Percentiles rank a stretch among this genome's conserved stretches.
Evolutionary conservation across 306 rosid genomes (phyloP).

Genomic region (Trifolium fragiferum): DNA sequence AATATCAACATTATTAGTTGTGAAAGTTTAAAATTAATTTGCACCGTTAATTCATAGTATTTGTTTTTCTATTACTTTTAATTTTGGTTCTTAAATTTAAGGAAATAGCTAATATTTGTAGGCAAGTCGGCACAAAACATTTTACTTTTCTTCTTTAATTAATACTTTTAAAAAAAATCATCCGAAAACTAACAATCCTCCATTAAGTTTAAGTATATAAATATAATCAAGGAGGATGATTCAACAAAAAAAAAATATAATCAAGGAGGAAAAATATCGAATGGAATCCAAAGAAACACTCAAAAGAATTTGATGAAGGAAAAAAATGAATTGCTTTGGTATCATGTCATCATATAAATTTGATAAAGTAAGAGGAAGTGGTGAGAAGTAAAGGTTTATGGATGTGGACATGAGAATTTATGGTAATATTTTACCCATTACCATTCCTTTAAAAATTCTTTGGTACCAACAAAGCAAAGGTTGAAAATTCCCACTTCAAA

Average conservation of each 20-base stretch:
- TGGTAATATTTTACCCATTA: not conserved
- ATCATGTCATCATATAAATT: not conserved
- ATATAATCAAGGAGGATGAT: no score
- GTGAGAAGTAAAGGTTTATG: constrained; percentile 53
- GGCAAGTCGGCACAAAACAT: not conserved
- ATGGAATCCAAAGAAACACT: constrained; percentile 62
- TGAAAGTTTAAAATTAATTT: no score
- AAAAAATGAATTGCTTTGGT: constrained; percentile 28
- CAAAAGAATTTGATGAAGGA: constrained; percentile 5
- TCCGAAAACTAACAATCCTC: not conserved
- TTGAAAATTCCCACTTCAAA: constrained; percentile 39
- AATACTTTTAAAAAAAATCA: not conserved
- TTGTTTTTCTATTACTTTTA: no score
- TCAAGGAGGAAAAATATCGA: not conserved
- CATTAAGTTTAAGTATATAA: not conserved
- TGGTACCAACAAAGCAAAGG: constrained; percentile 72
- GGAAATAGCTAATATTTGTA: no score
- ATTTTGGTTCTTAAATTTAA: no score
- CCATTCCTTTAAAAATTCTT: constrained; percentile 43
- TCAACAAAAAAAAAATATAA: no score
- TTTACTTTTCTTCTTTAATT: not conserved
- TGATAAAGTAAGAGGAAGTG: constrained; percentile 31
- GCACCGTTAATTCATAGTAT: no score
- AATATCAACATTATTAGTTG: no score
- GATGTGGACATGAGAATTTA: constrained; percentile 29